phyloP scores from a whole-genome alignment of 73 alveolate genomes.

The Tetrahymena elliotti region DNA sequence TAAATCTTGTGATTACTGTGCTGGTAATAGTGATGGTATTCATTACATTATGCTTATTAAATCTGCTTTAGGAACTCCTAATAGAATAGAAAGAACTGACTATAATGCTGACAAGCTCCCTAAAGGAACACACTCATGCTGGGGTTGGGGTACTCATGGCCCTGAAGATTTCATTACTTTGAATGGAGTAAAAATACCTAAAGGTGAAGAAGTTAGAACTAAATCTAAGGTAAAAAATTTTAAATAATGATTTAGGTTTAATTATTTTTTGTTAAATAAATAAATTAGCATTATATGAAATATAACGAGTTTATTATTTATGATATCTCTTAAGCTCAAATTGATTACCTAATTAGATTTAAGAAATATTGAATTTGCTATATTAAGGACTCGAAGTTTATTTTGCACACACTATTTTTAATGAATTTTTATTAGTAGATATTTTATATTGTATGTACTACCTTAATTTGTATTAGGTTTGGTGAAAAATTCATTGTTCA shows the following conservation, averaged over 20 bases:
- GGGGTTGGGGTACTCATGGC: slow-evolving; percentile 72
- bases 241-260: background rate
- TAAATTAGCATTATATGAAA: slow-evolving; percentile 37
- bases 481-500: too few species aligned
- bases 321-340: slow-evolving; percentile 58
- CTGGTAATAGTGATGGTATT: slow-evolving; percentile 45
- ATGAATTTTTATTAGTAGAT: background rate
- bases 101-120: slow-evolving; percentile 7
- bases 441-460: too few species aligned
- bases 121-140: slow-evolving; percentile 40
- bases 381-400: background rate
- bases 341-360: slow-evolving; percentile 6
- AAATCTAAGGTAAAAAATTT: background rate
- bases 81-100: slow-evolving; percentile 53
- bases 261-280: background rate
- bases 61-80: slow-evolving; percentile 82
- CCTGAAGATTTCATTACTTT: slow-evolving; percentile 33
- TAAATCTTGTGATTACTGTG: slow-evolving; percentile 71
- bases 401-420: too few species aligned
- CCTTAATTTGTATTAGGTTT: too few species aligned
- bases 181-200: background rate
- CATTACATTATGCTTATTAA: slow-evolving; percentile 73
- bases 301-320: slow-evolving; percentile 80
- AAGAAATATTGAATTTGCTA: background rate
- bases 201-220: background rate